Evolutionary conservation across 2,329 filamentous ascomycete species (phyloP).

Genomic region (Curvularia sp.): DNA sequence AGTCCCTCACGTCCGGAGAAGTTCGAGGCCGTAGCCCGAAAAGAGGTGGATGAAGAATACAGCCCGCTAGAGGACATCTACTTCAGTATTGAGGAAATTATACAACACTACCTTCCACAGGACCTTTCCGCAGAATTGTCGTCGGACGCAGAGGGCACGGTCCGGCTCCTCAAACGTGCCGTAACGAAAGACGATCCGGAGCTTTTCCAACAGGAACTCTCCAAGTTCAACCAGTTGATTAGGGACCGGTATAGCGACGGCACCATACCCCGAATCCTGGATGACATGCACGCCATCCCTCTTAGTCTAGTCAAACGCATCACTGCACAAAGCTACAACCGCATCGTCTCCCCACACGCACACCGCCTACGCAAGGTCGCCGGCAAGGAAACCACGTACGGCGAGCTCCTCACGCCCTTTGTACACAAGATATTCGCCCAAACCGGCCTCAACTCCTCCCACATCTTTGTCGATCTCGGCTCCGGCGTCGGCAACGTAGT

Average conservation of each 20-base stretch:
- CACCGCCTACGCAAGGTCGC: conserved; percentile 84
- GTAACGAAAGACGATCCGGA: conserved; percentile 69
- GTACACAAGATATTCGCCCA: conserved; percentile 81
- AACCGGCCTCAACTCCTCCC: conserved; percentile 77
- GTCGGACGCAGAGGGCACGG: conserved; percentile 75
- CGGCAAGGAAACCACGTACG: conserved; percentile 92
- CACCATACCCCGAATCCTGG: conserved; percentile 74
- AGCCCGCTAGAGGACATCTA: conserved; percentile 75
- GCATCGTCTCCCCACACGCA: conserved; percentile 88
- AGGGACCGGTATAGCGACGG: conserved; percentile 71
- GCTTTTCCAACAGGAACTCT: conserved; percentile 75
- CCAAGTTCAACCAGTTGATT: conserved; percentile 78
- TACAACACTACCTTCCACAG: conserved; percentile 76
- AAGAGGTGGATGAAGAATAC: conserved; percentile 38
- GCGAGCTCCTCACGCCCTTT: conserved; percentile 86
- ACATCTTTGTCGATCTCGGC: conserved; percentile 92
- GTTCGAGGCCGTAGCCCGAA: conserved; percentile 41
- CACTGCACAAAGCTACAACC: conserved; percentile 85
- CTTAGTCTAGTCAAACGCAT: conserved; percentile 75
- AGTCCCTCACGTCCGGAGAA: conserved; percentile 72
- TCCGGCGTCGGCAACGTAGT: conserved; percentile 97
- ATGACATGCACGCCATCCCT: conserved; percentile 71
- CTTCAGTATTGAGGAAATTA: conserved; percentile 68
- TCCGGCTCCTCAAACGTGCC: conserved; percentile 78
- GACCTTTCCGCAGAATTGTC: conserved; percentile 72